Conservation (phyloP, 495 filamentous ascomycete species). For the Penicillium crystallinum region DNA sequence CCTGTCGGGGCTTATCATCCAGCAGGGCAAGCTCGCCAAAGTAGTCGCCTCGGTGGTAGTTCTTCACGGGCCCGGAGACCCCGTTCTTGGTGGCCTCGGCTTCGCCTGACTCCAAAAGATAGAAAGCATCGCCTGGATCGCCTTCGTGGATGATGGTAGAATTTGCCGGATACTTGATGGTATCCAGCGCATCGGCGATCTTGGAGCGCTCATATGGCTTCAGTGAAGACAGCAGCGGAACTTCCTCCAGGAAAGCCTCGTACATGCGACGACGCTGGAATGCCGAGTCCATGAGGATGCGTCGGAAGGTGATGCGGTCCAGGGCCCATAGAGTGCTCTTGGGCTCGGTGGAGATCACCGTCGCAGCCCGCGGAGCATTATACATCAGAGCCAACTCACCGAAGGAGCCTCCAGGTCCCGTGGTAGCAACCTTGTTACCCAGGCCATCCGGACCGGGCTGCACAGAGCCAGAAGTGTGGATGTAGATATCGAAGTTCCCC, state of each 20-base stretch:
- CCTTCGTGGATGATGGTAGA: slow-evolving; percentile 85
- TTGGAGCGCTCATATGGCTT: slow-evolving; percentile 91
- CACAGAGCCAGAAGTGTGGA: slow-evolving; percentile 73
- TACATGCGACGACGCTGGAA: slow-evolving; percentile 96
- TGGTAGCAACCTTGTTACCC: slow-evolving; percentile 75
- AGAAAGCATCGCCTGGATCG: slow-evolving; percentile 88
- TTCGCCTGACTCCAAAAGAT: slow-evolving; percentile 81
- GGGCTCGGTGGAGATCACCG: slow-evolving; percentile 77
- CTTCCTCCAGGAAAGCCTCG: slow-evolving; percentile 95
- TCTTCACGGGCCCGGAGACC: slow-evolving; percentile 60
- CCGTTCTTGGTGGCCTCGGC: slow-evolving; percentile 77
- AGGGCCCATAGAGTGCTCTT: slow-evolving; percentile 85
- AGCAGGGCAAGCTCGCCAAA: slow-evolving; percentile 93
- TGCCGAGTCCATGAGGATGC: slow-evolving; percentile 96
- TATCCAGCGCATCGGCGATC: slow-evolving; percentile 93
- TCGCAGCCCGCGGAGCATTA: slow-evolving; percentile 95
- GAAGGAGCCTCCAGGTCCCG: slow-evolving; percentile 89
- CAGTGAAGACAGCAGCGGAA: slow-evolving; percentile 77
- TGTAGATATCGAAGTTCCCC: slow-evolving; percentile 85
- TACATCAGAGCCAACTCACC: slow-evolving; percentile 98
- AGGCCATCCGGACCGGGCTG: slow-evolving; percentile 80
- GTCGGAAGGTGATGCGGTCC: slow-evolving; percentile 93
- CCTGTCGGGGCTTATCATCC: slow-evolving; percentile 91
- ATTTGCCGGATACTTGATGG: slow-evolving; percentile 76
- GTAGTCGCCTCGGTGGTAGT: slow-evolving; percentile 87